Evolutionary conservation across 2,329 filamentous ascomycete species (phyloP).

Genomic region (Claviceps citrina): DNA sequence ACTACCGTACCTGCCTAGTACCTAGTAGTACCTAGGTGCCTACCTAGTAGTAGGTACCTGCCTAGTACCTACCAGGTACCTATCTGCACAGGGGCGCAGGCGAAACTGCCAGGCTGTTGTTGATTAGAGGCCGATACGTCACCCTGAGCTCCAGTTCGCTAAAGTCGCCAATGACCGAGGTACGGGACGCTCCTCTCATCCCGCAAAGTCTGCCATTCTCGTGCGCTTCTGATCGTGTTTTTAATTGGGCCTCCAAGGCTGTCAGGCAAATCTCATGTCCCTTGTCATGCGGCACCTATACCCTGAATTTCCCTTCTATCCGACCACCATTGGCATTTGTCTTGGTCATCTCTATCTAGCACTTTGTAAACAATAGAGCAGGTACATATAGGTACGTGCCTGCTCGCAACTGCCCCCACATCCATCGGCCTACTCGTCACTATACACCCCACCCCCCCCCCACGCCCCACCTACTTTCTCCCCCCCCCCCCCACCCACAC

Average conservation of each 20-base stretch:
- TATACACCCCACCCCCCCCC: background rate
- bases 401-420: background rate
- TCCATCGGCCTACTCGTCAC: conserved; percentile 2
- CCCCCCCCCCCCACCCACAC: no score
- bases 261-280: background rate
- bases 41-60: no score
- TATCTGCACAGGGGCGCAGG: background rate
- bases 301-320: background rate
- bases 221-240: background rate
- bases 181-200: background rate
- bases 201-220: conserved; percentile 1
- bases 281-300: background rate
- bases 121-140: background rate
- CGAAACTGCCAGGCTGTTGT: background rate
- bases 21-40: no score
- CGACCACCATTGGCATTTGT: background rate
- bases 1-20: no score
- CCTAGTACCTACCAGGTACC: no score
- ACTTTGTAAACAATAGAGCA: no score
- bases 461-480: no score
- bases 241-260: background rate
- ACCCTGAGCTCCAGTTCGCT: background rate
- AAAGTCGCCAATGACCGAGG: background rate
- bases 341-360: background rate
- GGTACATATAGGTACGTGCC: no score